Base-by-base conservation (phyloP, 495 filamentous ascomycete genomes). In the Aspergillus olivimuriae region DNA sequence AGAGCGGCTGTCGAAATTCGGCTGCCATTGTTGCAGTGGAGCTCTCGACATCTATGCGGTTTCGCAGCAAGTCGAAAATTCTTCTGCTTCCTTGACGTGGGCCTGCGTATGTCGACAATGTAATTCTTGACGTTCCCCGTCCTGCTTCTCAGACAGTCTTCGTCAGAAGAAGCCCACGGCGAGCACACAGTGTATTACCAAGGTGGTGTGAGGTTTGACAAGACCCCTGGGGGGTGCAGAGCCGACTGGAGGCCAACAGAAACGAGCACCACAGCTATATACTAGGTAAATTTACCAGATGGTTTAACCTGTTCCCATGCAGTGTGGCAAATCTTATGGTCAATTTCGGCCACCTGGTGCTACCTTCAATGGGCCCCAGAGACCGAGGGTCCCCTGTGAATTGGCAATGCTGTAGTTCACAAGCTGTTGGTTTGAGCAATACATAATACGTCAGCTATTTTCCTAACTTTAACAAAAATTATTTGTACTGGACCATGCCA, bases 31-130 rank as follows among this genome's bases (percentile, higher is more conserved):
- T 31, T 47, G 48, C 14, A 50, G 39, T 15, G 56, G 50, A 12
- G 41, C 41, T 43, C 44, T 47, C 28, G 56, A 60, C 56, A 60
- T 60, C 53, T 56, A 52, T 43, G 40, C 34, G 46, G 24, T 9
- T 37, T n/a, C 14, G 21, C 15, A 14, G n/a, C 16, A 40, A 15
- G 26, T 16, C 28, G 32, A 23, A 18, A 4, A 20, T 35, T 15
- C 34, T 44, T 44, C 22, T 37, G 16, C 22, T 22, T 23, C 34
- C 14, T 37, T 30, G 34, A 12, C 17, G 28, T 22, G 15, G 11
- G 23, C 34, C 34, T 23, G 23, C 16, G 19, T 20, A 7, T 15
- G 26, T 18, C 16, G 44, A 40, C 9, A 23, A 41, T 47, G 21
- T 14, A 3, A 35, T 23, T 22, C 44, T 23, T 28, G 6, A 19